phyloP scores from a whole-genome alignment of 352 stramenopile species.

The Phytophthora meadii region DNA sequence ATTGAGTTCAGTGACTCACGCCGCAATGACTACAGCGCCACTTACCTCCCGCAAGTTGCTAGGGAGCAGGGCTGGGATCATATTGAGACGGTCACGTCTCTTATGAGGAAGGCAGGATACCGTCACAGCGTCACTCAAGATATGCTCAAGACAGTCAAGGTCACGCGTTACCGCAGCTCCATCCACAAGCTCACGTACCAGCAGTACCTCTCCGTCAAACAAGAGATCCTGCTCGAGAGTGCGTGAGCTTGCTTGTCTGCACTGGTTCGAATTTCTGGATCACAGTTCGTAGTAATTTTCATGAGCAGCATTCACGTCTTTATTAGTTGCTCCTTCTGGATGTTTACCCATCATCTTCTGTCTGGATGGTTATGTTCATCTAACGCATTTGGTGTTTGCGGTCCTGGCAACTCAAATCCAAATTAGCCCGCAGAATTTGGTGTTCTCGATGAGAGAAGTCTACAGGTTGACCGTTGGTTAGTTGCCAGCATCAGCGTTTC shows the following conservation, averaged over 20 bases:
- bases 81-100: conserved; percentile 74
- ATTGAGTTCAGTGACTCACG: conserved; percentile 74
- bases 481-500: conserved; percentile 27
- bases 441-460: neutral
- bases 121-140: conserved; percentile 54
- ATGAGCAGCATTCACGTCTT: conserved; percentile 36
- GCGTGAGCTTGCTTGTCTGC: conserved; percentile 30
- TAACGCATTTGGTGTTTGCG: conserved; percentile 18
- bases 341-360: conserved; percentile 6
- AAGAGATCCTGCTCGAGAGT: conserved; percentile 37
- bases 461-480: conserved; percentile 4
- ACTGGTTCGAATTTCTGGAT: conserved; percentile 7
- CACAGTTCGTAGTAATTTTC: conserved; percentile 8
- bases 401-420: neutral
- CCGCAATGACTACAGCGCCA: conserved; percentile 68
- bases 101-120: conserved; percentile 84
- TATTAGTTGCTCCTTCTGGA: conserved; percentile 25
- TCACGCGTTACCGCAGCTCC: conserved; percentile 84
- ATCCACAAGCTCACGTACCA: conserved; percentile 86
- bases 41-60: conserved; percentile 81
- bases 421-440: too few species aligned
- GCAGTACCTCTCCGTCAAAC: conserved; percentile 79
- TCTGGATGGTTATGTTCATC: conserved; percentile 20
- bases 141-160: conserved; percentile 71
- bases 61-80: conserved; percentile 80